Conservation (phyloP, 2,329 filamentous ascomycete species). For the Tolypocladium tropicale region DNA sequence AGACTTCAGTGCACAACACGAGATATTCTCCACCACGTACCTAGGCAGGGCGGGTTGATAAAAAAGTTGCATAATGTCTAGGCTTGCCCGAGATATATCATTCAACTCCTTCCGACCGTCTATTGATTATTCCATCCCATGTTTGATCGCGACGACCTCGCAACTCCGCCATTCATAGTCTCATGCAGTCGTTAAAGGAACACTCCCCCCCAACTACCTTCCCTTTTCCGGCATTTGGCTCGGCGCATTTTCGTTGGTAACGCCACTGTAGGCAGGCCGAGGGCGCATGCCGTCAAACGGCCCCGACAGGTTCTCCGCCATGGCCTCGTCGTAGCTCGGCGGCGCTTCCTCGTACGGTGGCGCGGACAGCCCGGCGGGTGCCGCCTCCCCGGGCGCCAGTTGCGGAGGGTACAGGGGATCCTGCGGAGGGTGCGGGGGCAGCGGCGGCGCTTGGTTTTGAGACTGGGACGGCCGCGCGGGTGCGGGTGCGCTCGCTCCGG, state of each 20-base stretch:
- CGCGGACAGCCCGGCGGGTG: slow-evolving; percentile 28
- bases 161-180: background rate
- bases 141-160: background rate
- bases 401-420: slow-evolving; percentile 52
- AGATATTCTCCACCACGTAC: too few species aligned
- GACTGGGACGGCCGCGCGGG: slow-evolving; percentile 10
- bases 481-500: slow-evolving; percentile 9
- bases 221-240: slow-evolving; percentile 37
- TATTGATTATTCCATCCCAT: background rate
- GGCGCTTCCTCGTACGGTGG: slow-evolving; percentile 64
- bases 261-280: slow-evolving; percentile 57
- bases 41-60: too few species aligned
- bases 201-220: slow-evolving; percentile 10
- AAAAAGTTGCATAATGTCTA: background rate
- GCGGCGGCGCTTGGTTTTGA: slow-evolving; percentile 9
- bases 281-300: slow-evolving; percentile 53
- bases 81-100: background rate
- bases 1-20: too few species aligned
- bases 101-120: background rate
- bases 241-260: slow-evolving; percentile 50
- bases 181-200: slow-evolving; percentile 4
- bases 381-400: slow-evolving; percentile 31
- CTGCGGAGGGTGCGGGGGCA: slow-evolving; percentile 18
- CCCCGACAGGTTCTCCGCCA: slow-evolving; percentile 62
- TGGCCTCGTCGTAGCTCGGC: slow-evolving; percentile 88